A percentile compares a stretch with the other conserved stretches of the same genome.
These are phyloP conservation scores for Coffea humblotiana DNA, from an alignment of 305 asterid genomes.

Conservation along the genomic window DNA sequence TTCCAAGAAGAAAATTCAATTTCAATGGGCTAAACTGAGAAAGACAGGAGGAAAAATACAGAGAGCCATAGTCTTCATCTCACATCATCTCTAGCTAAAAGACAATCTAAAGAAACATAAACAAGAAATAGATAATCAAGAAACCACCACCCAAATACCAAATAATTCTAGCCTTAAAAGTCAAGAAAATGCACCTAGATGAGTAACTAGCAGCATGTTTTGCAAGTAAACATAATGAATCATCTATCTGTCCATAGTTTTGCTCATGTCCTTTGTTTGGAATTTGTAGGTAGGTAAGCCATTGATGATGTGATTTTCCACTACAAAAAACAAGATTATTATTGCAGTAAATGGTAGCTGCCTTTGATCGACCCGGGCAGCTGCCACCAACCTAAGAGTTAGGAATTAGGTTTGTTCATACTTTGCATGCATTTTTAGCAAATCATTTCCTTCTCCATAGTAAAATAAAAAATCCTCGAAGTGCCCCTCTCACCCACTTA, in stretches of 20 bases:
- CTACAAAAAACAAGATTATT: neutral
- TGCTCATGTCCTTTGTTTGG: neutral
- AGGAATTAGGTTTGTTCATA: neutral
- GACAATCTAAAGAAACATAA: no score
- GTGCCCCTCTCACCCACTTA: neutral
- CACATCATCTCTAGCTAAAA: neutral
- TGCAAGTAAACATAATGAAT: neutral
- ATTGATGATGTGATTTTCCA: neutral
- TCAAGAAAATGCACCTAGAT: neutral
- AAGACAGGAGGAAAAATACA: neutral
- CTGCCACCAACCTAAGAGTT: constrained; percentile 13
- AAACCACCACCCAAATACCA: neutral
- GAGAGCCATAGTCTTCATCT: neutral
- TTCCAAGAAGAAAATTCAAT: neutral
- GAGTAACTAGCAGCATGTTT: neutral
- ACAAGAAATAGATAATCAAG: neutral
- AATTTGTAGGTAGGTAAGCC: neutral
- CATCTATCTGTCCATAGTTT: neutral
- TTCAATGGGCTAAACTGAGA: neutral
- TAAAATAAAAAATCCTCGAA: neutral
- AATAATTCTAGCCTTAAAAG: neutral
- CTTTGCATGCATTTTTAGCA: neutral
- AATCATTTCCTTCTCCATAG: neutral
- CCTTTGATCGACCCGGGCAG: constrained; percentile 7
- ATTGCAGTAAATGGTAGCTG: constrained; percentile 8